Evolutionary conservation across 1,284 basidiomycete genomes (phyloP), one percentile per base, ranked within the genome.

Genomic region (Pseudozyma hubeiensis): DNA sequence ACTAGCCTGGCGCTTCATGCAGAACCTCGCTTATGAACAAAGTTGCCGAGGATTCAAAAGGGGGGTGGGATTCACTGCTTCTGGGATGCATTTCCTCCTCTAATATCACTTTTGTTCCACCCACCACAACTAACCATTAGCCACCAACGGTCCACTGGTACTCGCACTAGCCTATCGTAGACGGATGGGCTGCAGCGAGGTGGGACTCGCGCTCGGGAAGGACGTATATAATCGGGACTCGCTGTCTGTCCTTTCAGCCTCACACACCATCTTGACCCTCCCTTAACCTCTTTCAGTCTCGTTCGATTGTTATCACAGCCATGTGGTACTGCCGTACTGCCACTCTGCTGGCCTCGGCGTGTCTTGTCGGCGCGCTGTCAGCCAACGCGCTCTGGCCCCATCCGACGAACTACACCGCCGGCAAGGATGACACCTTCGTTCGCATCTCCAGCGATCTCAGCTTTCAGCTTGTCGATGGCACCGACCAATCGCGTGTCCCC

Each of bases 351-450:
- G 60, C 46, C 14, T 52, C 53, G 4, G 49, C 58, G 7, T 56
- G 57, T 44, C 58, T 66, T 13, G 49, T 66, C 10, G 37, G 37
- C 47, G 60, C 56, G 4, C 44, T 58, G 34, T 63, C 60, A 5
- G 56, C 49, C 3, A 33, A 54, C 14, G 77, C 77, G 10, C 55
- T 79, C 34, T 79, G 77, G 62, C 71, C 63, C 19, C 64, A 77
- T 46, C 92, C 91, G 0, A 83, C 86, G 13, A 80, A 79, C 4
- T 81, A 90, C 48, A 64, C 85, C 19, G 87, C 87, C 0, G 91
- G 91, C 24, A 81, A 85, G 0, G 85, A 86, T 0, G 78, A 88
- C 1, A 10, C 57, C 7, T 67, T 60, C 19, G 85, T 92, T 45
- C 86, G 86, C 10, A 87, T 92, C 43, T 84, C 88, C 0, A 30